Percentiles rank a stretch among this genome's conserved stretches.
Evolutionary conservation across 768 basidiomycete species (phyloP).

Genomic region (Boletus rufocinnamomeus): DNA sequence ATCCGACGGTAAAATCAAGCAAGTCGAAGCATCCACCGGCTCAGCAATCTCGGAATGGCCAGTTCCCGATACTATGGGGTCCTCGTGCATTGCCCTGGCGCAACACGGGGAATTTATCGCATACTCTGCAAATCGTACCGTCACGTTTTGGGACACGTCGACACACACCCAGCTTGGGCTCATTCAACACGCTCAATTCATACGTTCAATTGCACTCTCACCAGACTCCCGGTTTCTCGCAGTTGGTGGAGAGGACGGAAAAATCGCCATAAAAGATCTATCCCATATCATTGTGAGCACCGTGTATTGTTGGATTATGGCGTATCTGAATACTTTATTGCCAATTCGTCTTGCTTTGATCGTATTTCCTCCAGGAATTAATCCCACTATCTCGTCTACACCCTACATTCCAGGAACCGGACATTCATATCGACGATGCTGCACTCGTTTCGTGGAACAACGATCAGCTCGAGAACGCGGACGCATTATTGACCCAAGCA

Average conservation of each 20-base stretch:
- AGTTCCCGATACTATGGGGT: not conserved
- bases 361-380: too few relatives aligned
- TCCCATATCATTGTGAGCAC: not conserved
- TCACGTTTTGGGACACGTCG: slow-evolving; percentile 4
- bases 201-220: not conserved
- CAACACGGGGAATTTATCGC: not conserved
- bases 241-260: not conserved
- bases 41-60: not conserved
- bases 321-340: not conserved
- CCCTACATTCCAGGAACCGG: too few relatives aligned
- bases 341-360: too few relatives aligned
- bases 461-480: too few relatives aligned
- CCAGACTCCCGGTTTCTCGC: not conserved
- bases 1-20: not conserved
- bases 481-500: too few relatives aligned
- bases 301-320: too few relatives aligned
- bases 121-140: not conserved
- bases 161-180: not conserved
- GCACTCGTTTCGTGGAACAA: too few relatives aligned
- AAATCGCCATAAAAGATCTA: not conserved
- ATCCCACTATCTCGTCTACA: too few relatives aligned
- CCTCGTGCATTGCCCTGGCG: not conserved
- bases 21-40: not conserved
- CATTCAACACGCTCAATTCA: not conserved
- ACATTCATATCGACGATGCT: too few relatives aligned